These are phyloP conservation scores for Murraya koenigii DNA, from an alignment of 345 rosid genomes.

Conservation along the genomic window DNA sequence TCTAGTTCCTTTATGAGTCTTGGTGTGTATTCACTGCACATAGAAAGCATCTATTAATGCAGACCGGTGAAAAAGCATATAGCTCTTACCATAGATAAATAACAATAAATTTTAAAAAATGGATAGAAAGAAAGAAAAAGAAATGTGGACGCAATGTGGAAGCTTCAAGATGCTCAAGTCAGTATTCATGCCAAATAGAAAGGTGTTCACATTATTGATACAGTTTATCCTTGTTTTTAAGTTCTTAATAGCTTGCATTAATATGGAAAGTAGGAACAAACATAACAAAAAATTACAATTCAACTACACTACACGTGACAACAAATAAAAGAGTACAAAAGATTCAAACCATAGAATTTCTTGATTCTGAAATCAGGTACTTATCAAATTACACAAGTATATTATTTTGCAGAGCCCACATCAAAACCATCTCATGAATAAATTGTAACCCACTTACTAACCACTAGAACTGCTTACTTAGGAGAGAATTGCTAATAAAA, in stretches of 20 bases:
- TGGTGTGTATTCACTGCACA: constrained; percentile 93
- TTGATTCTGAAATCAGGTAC: neutral
- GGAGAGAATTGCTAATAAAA: neutral
- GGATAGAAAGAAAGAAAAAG: neutral
- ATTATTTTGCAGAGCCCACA: neutral
- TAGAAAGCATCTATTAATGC: constrained; percentile 8
- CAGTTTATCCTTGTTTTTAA: neutral
- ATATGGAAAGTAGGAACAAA: neutral
- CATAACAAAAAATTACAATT: neutral
- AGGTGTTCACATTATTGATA: neutral
- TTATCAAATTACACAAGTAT: neutral
- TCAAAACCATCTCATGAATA: neutral
- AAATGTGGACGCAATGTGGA: neutral
- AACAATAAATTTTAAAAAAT: neutral
- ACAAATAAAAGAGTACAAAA: neutral
- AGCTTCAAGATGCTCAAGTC: neutral
- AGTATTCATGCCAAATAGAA: neutral
- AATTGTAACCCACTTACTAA: neutral
- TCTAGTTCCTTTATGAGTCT: constrained; percentile 87
- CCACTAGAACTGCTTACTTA: neutral
- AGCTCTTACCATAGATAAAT: neutral
- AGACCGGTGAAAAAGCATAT: neutral
- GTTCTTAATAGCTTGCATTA: neutral
- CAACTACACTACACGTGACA: neutral
- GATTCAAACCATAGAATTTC: neutral